Evolutionary conservation across 805 yeast genomes (phyloP), one percentile per base, ranked within the genome.

Genomic region (Wickerhamiella musiphila): DNA sequence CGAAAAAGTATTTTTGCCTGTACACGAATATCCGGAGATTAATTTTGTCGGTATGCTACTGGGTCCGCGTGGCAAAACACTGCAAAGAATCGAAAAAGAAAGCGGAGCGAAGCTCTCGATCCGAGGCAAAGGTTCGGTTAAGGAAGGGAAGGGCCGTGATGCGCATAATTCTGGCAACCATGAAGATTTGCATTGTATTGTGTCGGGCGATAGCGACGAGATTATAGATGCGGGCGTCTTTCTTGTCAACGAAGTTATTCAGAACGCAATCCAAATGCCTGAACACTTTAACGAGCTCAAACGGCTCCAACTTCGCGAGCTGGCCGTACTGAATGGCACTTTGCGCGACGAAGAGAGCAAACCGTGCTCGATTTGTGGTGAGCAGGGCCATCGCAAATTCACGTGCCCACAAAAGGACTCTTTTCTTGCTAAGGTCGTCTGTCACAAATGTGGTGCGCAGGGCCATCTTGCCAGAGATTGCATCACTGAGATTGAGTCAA

Each of bases 11-110:
- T 84, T 69, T 50, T 67, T 90, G 10, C 96, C 96, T 1, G 78
- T 70, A 3, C 66, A 72, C 24, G 86, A 81, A 37, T 75, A 82
- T 56, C 95, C 96, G 0, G 86, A 77, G 31, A 75, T 90, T 44
- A 90, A 90, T 55, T 86, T 86, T 49, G 78, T 90, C 33, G 99
- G 99, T 0, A 61, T 78, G 32, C 56, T 90, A 14, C 54, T 90
- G 31, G 99, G 99, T 0, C 98, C 99, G 20, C 73, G 99, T 60
- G 99, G 96, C 16, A 76, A 78, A 45, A 86, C 94, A 0, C 56
- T 86, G 44, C 69, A 78, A 38, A 69, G 70, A 44, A 57, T 92
- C 53, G 93, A 86, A 49, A 73, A 69, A 18, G 73, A 76, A 31
- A 75, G 93, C 24, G 94, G 94, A 1, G 94, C 96, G 12, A 70